These are phyloP conservation scores for Tetraselmis striata DNA, from an alignment of 139 green algal species.

Conservation along the genomic window DNA sequence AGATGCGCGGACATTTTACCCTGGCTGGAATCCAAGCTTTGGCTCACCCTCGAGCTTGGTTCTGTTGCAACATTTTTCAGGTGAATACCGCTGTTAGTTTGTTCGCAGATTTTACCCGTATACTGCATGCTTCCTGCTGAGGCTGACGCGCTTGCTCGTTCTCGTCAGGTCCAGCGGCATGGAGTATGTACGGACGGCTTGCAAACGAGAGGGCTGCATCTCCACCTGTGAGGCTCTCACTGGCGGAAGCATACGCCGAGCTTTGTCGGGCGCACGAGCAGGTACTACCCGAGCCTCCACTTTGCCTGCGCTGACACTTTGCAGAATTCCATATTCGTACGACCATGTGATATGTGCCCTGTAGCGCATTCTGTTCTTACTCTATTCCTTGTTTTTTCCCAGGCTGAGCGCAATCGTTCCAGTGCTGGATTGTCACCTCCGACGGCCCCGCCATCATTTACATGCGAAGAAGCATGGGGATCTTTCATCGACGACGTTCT, in stretches of 20 bases:
- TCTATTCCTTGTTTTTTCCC: background rate
- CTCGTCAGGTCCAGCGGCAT: background rate
- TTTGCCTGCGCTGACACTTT: too few species aligned
- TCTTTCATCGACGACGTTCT: background rate
- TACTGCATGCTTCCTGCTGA: background rate
- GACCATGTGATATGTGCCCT: too few species aligned
- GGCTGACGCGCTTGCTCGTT: background rate
- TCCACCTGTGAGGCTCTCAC: too few species aligned
- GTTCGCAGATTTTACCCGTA: background rate
- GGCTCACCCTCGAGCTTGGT: background rate
- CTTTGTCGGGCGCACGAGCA: too few species aligned
- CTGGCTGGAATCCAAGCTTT: background rate
- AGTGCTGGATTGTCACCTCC: background rate
- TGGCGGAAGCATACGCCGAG: too few species aligned
- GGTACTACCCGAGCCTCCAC: too few species aligned
- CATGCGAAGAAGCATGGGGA: too few species aligned
- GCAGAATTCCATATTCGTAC: too few species aligned
- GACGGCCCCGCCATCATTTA: background rate
- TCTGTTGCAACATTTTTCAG: background rate
- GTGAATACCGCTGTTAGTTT: background rate
- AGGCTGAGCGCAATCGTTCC: too few species aligned
- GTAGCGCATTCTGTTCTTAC: too few species aligned
- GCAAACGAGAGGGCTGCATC: background rate
- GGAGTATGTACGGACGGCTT: background rate
- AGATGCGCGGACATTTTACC: background rate